Evolutionary conservation across 768 basidiomycete species (phyloP).

Genomic region (Tephrocybe sp.): DNA sequence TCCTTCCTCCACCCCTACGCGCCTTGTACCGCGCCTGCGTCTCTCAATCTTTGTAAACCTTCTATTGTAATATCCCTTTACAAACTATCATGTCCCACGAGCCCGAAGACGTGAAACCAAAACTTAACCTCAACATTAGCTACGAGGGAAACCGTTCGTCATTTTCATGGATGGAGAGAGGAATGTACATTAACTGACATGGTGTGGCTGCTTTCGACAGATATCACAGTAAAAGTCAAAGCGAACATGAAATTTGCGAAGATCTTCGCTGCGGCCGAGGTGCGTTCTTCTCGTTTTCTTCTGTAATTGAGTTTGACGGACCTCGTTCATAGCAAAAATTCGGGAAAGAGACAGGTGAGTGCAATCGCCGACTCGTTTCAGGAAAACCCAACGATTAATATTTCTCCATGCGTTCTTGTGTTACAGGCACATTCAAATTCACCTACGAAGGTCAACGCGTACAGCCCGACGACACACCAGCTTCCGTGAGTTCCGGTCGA

Average conservation of each 20-base stretch:
- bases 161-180: neutral
- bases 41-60: neutral
- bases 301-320: conserved; percentile 1
- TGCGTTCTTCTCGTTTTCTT: conserved; percentile 27
- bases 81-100: conserved; percentile 55
- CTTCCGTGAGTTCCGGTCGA: conserved; percentile 43
- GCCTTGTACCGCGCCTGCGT: conserved; percentile 8
- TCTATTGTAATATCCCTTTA: neutral
- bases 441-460: conserved; percentile 55
- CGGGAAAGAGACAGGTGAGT: conserved; percentile 50
- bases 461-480: conserved; percentile 50
- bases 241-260: conserved; percentile 62
- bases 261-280: conserved; percentile 69
- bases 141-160: conserved; percentile 55
- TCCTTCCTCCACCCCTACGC: conserved; percentile 2
- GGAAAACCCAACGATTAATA: neutral
- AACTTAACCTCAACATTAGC: conserved; percentile 59
- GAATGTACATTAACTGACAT: neutral
- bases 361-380: neutral
- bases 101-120: conserved; percentile 65
- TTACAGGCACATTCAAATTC: conserved; percentile 64
- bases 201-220: conserved; percentile 29
- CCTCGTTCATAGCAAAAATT: conserved; percentile 49
- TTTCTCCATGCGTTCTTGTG: neutral
- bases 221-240: conserved; percentile 69